Percentiles rank a stretch among this genome's conserved stretches.
These are phyloP conservation scores for Ambrosia artemisiifolia DNA, from an alignment of 129 eudicot species.

Conservation along the genomic window DNA sequence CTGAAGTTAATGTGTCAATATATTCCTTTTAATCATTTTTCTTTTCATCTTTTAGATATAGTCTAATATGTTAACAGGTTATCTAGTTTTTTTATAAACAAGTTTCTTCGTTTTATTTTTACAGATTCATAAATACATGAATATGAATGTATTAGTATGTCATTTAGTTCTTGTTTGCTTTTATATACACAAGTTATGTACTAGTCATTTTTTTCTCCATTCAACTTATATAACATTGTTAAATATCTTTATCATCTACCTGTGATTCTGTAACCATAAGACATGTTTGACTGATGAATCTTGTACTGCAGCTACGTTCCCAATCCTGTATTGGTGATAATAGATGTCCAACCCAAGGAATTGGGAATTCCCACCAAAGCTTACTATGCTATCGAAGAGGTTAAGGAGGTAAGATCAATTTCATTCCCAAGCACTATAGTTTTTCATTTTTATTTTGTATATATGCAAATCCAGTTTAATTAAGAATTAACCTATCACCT, in stretches of 20 bases:
- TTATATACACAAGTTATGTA: background rate
- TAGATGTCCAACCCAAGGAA: constrained; percentile 97
- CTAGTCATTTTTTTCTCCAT: background rate
- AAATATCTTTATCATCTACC: background rate
- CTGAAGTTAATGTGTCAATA: background rate
- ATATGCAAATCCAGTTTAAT: background rate
- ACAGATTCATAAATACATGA: background rate
- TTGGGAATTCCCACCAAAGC: constrained; percentile 99
- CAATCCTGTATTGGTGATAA: constrained; percentile 90
- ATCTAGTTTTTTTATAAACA: background rate
- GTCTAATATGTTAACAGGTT: background rate
- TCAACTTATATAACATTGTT: background rate
- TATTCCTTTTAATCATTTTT: background rate
- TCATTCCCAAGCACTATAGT: background rate
- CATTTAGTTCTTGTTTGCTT: background rate
- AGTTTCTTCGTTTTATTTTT: background rate
- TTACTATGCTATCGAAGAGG: constrained; percentile 97
- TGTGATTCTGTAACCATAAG: background rate
- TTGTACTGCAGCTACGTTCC: constrained; percentile 78
- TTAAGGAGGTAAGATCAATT: constrained; percentile 67
- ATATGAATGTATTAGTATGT: background rate
- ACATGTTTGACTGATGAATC: constrained; percentile 7
- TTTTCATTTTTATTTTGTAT: constrained; percentile 1
- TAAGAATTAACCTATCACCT: constrained; percentile 1
- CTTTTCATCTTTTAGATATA: background rate